Base-by-base conservation (phyloP, 768 basidiomycete species). In the Hebeloma cylindrosporum region DNA sequence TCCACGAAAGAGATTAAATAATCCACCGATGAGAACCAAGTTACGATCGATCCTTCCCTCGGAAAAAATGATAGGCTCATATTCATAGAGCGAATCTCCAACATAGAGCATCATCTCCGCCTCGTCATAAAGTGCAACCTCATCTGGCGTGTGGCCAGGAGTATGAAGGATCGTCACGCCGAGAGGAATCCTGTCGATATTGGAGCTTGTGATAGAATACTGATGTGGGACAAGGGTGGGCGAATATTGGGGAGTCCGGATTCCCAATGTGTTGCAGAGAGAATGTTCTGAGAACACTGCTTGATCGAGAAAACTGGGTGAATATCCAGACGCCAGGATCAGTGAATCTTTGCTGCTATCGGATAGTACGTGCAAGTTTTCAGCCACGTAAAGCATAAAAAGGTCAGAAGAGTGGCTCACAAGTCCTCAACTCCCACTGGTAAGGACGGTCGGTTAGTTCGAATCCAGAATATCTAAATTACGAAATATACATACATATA, bases 81-180 rank as follows among this genome's bases (percentile, higher is more conserved):
- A 59, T 52, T 82, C 79, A 49, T 82, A 80, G 31, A 79, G 60
- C 33, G 75, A 72, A 48, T 81, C 80, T 2, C 80, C 80, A 8
- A 78, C 75, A 37, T 78, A 81, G 1, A 79, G 61, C 77, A 79
- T 75, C 48, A 59, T 61, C 40, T 80, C 79, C 5, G 48, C 56
- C 9, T 58, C 61, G 43, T 80, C 75, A 62, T 76, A 81, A 3
- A 79, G 50, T 0, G 77, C 78, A n/a, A 79, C 58, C 51, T 78
- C 73, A 60, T 81, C 80, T 2, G 79, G 79, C 0, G 74, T 80
- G 46, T 82, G 80, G 20, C 79, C 78, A 0, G 79, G 78, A 0
- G 77, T 79, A 48, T 81, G 79, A 43, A 80, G 62, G 43, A 79
- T 62, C 2, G 48, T 65, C 18, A 81, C 50, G 1, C 68, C 70